These are phyloP conservation scores for Aspergillus hiratsukae DNA, from an alignment of 2,329 filamentous ascomycete genomes.

Conservation along the genomic window DNA sequence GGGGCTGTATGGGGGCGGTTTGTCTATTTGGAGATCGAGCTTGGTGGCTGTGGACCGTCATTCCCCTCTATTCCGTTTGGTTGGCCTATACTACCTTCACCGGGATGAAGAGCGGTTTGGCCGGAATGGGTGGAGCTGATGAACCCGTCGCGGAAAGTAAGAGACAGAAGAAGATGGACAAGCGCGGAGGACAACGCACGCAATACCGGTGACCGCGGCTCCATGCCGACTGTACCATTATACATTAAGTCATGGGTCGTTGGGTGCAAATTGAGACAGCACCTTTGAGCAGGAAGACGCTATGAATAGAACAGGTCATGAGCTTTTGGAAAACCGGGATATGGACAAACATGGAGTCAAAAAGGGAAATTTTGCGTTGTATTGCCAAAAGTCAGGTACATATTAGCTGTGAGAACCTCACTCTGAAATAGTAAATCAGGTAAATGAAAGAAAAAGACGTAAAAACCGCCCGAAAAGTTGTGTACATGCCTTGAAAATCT, in stretches of 20 bases:
- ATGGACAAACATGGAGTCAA: background rate
- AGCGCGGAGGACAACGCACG: conserved; percentile 44
- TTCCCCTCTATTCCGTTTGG: conserved; percentile 47
- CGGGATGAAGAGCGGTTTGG: conserved; percentile 43
- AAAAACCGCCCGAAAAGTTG: conserved; percentile 11
- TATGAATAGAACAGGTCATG: background rate
- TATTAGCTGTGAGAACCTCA: background rate
- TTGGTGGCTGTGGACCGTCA: conserved; percentile 59
- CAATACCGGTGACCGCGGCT: conserved; percentile 35
- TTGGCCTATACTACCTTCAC: conserved; percentile 44
- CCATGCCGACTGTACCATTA: conserved; percentile 2
- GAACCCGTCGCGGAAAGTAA: conserved; percentile 40
- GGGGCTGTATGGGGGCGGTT: conserved; percentile 68
- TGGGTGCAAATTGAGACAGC: background rate
- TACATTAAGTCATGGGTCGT: conserved; percentile 1
- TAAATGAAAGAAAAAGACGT: conserved; percentile 1
- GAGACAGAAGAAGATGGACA: conserved; percentile 52
- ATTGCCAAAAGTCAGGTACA: background rate
- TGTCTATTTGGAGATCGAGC: conserved; percentile 76
- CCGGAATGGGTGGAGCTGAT: conserved; percentile 36
- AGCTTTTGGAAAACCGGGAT: background rate
- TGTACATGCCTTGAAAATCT: conserved; percentile 22
- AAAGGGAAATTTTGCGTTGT: background rate
- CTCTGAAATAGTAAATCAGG: background rate
- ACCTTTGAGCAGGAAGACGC: background rate